Conservation (phyloP, 345 rosid species). For the Stellera chamaejasme region DNA sequence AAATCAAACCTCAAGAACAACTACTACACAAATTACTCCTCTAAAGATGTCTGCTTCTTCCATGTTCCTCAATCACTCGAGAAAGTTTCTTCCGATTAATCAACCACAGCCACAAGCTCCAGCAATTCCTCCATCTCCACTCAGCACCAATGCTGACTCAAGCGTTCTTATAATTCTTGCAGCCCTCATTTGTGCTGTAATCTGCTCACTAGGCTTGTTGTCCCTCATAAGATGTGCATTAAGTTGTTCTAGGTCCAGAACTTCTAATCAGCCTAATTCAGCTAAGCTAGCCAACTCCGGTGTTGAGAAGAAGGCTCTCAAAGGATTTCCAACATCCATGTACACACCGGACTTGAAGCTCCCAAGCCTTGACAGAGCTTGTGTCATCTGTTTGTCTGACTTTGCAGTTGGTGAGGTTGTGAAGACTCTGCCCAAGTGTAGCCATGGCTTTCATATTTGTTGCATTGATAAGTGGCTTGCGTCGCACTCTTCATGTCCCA, state of each 20-base stretch:
- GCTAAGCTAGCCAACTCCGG: background rate
- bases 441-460: conserved; percentile 42
- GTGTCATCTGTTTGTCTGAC: conserved; percentile 20
- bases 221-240: background rate
- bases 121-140: background rate
- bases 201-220: background rate
- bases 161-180: background rate
- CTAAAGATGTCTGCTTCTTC: conserved; percentile 11
- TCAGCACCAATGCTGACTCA: background rate
- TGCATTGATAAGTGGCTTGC: conserved; percentile 52
- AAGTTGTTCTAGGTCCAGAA: background rate
- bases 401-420: conserved; percentile 17
- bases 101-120: background rate
- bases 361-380: conserved; percentile 6
- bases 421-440: conserved; percentile 37
- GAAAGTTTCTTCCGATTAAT: conserved; percentile 21
- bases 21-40: too few relatives aligned
- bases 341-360: background rate
- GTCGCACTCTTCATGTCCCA: conserved; percentile 42
- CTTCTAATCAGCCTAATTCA: background rate
- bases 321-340: background rate
- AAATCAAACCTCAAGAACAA: too few relatives aligned
- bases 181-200: background rate
- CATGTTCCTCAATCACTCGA: conserved; percentile 17
- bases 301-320: background rate